Conservation (phyloP, 2,329 filamentous ascomycete genomes). For the Pestalotiopsis sp. region DNA sequence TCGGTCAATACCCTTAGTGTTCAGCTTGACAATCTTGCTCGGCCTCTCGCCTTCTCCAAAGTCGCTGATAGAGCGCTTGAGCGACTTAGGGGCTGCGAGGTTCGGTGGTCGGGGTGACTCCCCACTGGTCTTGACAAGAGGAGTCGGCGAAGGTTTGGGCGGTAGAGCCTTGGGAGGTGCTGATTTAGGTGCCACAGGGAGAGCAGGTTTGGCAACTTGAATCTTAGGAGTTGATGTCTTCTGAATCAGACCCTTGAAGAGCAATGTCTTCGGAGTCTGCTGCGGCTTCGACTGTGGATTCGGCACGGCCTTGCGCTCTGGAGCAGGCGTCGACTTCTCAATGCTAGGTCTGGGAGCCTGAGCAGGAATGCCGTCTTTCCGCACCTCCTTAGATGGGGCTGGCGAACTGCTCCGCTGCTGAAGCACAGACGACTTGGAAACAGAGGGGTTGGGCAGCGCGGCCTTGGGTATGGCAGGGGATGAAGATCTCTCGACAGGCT, state of each 20-base stretch:
- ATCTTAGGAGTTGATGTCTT: background rate
- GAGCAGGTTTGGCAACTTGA: background rate
- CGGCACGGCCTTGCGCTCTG: conserved; percentile 21
- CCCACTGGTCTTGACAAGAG: conserved; percentile 3
- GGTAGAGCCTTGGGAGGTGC: background rate
- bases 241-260: background rate
- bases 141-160: conserved; percentile 17
- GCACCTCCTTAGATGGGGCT: conserved; percentile 17
- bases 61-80: conserved; percentile 32
- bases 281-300: background rate
- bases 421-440: background rate
- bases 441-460: background rate
- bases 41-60: conserved; percentile 27
- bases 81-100: conserved; percentile 12
- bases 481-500: background rate
- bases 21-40: conserved; percentile 34
- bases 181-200: background rate
- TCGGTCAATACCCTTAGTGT: conserved; percentile 27
- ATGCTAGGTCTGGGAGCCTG: conserved; percentile 29
- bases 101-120: conserved; percentile 1
- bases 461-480: background rate
- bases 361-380: conserved; percentile 31
- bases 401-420: background rate
- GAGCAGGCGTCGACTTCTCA: conserved; percentile 22
- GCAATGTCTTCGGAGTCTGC: background rate